Percentiles rank a stretch among this genome's conserved stretches.
These are phyloP conservation scores for Cicer yamashitae DNA, from an alignment of 306 rosid genomes.

Conservation along the genomic window DNA sequence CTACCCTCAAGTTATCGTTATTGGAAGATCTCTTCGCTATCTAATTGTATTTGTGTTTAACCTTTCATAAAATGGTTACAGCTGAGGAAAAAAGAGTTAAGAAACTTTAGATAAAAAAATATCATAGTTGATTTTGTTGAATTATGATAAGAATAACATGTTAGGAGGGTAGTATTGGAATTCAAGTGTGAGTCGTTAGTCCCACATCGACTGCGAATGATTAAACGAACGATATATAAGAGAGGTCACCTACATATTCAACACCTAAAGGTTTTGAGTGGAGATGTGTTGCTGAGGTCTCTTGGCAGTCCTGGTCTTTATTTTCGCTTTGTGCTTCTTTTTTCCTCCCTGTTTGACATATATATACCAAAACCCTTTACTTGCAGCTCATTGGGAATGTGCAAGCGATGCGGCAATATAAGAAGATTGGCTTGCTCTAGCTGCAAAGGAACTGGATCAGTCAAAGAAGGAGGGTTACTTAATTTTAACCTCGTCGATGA, in stretches of 20 bases:
- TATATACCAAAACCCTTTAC: conserved; percentile 13
- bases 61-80: conserved; percentile 1
- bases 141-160: conserved; percentile 13
- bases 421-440: conserved; percentile 74
- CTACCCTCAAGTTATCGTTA: background rate
- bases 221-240: too few relatives aligned
- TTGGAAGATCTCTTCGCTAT: conserved; percentile 5
- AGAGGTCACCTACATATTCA: too few relatives aligned
- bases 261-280: too few relatives aligned
- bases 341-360: conserved; percentile 5
- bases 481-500: conserved; percentile 55
- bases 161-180: too few relatives aligned
- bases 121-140: background rate
- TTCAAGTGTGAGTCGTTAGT: too few relatives aligned
- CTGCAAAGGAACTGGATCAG: conserved; percentile 73
- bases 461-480: conserved; percentile 64
- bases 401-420: conserved; percentile 84
- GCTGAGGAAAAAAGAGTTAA: background rate
- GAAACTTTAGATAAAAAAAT: background rate
- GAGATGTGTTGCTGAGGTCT: too few relatives aligned
- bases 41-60: background rate
- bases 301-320: too few relatives aligned
- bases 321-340: background rate
- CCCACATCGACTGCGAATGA: too few relatives aligned
- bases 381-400: conserved; percentile 79